phyloP scores from a whole-genome alignment of 2,329 filamentous ascomycete genomes.

The Claviceps spartinae region DNA sequence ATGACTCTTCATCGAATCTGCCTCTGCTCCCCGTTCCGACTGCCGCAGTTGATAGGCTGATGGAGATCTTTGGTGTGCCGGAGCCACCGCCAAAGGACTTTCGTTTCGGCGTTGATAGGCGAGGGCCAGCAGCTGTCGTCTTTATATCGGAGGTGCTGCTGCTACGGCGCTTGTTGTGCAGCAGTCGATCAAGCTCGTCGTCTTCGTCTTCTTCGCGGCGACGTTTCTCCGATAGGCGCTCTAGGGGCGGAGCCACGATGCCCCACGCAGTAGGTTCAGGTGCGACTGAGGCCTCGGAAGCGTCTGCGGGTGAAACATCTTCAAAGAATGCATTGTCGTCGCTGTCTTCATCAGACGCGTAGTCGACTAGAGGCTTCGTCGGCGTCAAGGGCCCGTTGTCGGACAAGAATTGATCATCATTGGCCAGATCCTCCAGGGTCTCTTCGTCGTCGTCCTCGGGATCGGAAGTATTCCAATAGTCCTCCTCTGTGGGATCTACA shows the following conservation, averaged over 20 bases:
- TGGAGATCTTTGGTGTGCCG: conserved; percentile 39
- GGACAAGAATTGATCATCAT: conserved; percentile 18
- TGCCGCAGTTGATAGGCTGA: conserved; percentile 37
- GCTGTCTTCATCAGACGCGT: conserved; percentile 79
- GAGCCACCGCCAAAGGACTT: conserved; percentile 30
- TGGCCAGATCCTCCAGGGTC: conserved; percentile 13
- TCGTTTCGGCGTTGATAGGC: conserved; percentile 16
- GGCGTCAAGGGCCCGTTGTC: conserved; percentile 51
- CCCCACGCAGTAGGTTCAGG: conserved; percentile 11
- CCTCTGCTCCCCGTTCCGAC: conserved; percentile 26
- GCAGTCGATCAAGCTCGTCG: conserved; percentile 76
- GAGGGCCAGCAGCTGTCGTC: conserved; percentile 18
- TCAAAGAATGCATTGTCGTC: conserved; percentile 44
- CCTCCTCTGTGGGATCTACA: conserved; percentile 73
- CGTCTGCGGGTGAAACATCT: conserved; percentile 11
- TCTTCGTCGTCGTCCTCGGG: conserved; percentile 61
- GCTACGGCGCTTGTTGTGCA: conserved; percentile 49
- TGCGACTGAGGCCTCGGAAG: conserved; percentile 21
- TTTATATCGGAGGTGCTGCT: conserved; percentile 37
- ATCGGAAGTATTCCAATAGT: conserved; percentile 86
- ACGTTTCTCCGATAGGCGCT: conserved; percentile 77
- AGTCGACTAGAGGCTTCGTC: conserved; percentile 72
- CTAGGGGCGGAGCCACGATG: conserved; percentile 43
- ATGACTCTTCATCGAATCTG: conserved; percentile 27
- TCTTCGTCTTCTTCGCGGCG: conserved; percentile 82